These are phyloP conservation scores for Diplodia corticola DNA, from an alignment of 2,329 filamentous ascomycete genomes.

Conservation along the genomic window DNA sequence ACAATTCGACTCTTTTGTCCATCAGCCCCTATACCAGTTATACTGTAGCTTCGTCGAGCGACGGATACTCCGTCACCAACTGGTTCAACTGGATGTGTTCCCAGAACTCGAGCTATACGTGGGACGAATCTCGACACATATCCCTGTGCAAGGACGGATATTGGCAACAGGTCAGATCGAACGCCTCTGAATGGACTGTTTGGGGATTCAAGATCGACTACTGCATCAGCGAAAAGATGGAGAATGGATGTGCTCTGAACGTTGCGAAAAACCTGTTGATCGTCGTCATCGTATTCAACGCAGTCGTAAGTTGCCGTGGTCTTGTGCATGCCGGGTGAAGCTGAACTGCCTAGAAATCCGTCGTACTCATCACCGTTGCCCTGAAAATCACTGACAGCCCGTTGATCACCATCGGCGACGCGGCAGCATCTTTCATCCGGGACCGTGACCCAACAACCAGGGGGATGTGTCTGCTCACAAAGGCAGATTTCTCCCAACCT, in stretches of 20 bases:
- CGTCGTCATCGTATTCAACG: neutral
- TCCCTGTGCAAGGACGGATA: constrained; percentile 20
- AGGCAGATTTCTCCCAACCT: neutral
- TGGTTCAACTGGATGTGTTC: constrained; percentile 25
- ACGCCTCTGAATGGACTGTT: neutral
- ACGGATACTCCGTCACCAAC: neutral
- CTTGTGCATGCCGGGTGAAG: neutral
- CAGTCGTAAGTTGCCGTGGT: neutral
- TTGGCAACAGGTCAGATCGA: neutral
- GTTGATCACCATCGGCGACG: constrained; percentile 31
- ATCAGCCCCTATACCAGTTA: neutral
- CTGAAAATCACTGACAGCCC: constrained; percentile 13
- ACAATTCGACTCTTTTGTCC: neutral
- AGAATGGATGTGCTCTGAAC: neutral
- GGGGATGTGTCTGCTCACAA: neutral
- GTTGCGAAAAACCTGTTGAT: neutral
- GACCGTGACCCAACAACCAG: constrained; percentile 7
- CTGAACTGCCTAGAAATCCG: neutral
- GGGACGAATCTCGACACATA: neutral
- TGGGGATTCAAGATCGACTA: constrained; percentile 8
- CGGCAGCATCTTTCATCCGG: constrained; percentile 28
- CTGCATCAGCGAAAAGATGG: constrained; percentile 3
- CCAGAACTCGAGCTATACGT: neutral
- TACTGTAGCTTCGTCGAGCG: neutral
- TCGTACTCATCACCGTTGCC: neutral